A percentile compares a stretch with the other conserved stretches of the same genome.
These are phyloP conservation scores for Hypoxylon sp. DNA, from an alignment of 2,329 filamentous ascomycete genomes.

Conservation along the genomic window DNA sequence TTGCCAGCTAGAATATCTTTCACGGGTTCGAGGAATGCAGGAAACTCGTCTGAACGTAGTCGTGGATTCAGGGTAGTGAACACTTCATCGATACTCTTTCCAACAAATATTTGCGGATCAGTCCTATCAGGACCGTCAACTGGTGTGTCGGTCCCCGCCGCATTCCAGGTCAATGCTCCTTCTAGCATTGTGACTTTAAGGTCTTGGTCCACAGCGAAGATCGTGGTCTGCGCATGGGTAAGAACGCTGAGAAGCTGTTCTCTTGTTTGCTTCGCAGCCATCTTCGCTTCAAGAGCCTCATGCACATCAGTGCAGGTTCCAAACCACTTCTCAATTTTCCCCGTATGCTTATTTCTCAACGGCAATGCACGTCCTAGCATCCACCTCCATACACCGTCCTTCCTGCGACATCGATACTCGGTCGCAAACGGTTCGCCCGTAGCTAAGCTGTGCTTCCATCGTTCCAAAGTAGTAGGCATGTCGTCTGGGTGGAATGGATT, in stretches of 20 bases:
- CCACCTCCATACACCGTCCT: conserved; percentile 81
- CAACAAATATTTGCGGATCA: conserved; percentile 66
- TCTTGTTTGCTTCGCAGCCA: conserved; percentile 74
- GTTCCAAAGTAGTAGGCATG: conserved; percentile 64
- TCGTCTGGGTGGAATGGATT: conserved; percentile 79
- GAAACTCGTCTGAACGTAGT: conserved; percentile 59
- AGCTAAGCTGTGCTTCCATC: conserved; percentile 72
- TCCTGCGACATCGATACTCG: conserved; percentile 77
- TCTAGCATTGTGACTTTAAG: conserved; percentile 76
- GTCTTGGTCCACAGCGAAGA: conserved; percentile 78
- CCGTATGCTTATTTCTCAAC: conserved; percentile 73
- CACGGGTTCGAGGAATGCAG: conserved; percentile 69
- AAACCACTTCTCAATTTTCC: conserved; percentile 82
- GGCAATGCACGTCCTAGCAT: conserved; percentile 81
- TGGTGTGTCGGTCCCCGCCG: conserved; percentile 56
- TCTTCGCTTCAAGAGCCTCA: conserved; percentile 76
- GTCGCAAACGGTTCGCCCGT: conserved; percentile 78
- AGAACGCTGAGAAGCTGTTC: conserved; percentile 80
- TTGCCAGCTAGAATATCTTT: conserved; percentile 74
- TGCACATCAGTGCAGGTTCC: conserved; percentile 85
- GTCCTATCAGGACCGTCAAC: conserved; percentile 53
- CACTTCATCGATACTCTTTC: conserved; percentile 73
- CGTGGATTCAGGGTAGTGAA: conserved; percentile 66
- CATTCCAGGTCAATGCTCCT: conserved; percentile 71
- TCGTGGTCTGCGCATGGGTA: conserved; percentile 79